Conservation (phyloP, 208 protist species). For the Blastocrithidia nonstop region DNA sequence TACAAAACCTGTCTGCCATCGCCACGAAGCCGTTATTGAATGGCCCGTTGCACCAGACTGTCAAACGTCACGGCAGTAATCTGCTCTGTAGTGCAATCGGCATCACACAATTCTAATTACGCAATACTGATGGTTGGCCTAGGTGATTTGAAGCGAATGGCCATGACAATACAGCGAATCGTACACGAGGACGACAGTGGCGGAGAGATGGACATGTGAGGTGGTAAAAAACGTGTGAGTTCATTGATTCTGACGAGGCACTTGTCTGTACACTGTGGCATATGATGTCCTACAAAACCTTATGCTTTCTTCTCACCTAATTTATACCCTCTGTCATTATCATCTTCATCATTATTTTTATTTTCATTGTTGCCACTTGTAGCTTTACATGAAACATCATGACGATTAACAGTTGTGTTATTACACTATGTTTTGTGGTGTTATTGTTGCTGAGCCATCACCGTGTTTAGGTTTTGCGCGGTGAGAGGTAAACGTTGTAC, state of each 20-base stretch:
- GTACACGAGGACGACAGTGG: conserved; percentile 31
- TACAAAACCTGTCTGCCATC: conserved; percentile 64
- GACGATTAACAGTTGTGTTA: no score
- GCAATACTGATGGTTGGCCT: conserved; percentile 37
- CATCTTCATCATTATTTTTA: no score
- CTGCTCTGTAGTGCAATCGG: conserved; percentile 24
- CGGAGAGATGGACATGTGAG: no score
- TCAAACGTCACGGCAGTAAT: conserved; percentile 76
- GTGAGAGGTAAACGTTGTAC: no score
- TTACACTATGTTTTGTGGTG: no score
- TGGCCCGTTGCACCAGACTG: conserved; percentile 35
- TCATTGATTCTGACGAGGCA: conserved; percentile 1
- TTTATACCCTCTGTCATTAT: no score
- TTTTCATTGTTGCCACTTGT: no score
- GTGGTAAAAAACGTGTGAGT: background rate
- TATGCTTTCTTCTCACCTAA: no score
- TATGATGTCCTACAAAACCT: no score
- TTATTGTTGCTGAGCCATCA: no score
- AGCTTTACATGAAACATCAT: no score
- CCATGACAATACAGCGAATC: conserved; percentile 48
- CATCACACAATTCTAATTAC: conserved; percentile 65
- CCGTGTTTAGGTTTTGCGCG: no score
- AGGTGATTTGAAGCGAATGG: conserved; percentile 42
- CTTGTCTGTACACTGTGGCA: background rate
- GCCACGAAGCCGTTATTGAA: conserved; percentile 40